Base-by-base conservation (phyloP, 2,329 filamentous ascomycete genomes). In the Colletotrichum sp. region DNA sequence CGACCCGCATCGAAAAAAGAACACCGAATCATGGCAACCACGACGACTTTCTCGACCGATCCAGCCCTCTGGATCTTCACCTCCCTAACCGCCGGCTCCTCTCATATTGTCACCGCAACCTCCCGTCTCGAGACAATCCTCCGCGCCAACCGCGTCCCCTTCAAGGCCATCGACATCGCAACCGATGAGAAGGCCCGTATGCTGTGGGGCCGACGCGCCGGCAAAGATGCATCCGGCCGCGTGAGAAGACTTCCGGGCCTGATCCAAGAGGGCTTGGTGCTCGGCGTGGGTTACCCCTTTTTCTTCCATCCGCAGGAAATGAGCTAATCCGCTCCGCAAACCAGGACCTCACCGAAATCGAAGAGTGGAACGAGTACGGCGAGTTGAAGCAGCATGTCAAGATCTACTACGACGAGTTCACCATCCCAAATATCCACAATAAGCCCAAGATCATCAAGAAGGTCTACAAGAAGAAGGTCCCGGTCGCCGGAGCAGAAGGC, bases 331-430 rank as follows among this genome's bases (percentile, higher is more conserved):
- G 66, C 61, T 77, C 58, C 76, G 43, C 33, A n/a, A 66, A 55
- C 59, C 76, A 98, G 96, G 97, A 98, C 82, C 89, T 98, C 64
- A 93, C 96, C 76, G 93, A 98, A 84, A 92, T 98, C 76, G 97
- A 99, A 85, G 97, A 99, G 82, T 98, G 96, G 97, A 99, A 99
- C 86, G 97, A 99, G 83, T 98, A 97, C 84, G 95, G 95, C 84
- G 96, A 98, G 85, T 90, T 99, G 75, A 95, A 95, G 83, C 91
- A 96, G 84, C 93, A 96, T 79, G 91, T 98, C 78, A 92, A 88
- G 74, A 90, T 93, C 78, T 91, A 89, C 84, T 90, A 90, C 81
- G 90, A 92, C 84, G 90, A 92, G 77, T 86, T 86, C 79, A 91
- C 90, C 63, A 90, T 91, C 77, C 88, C 89, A 38, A 81, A 86